Evolutionary conservation across 352 stramenopile species (phyloP).

Genomic region (Phytophthora foliorum): DNA sequence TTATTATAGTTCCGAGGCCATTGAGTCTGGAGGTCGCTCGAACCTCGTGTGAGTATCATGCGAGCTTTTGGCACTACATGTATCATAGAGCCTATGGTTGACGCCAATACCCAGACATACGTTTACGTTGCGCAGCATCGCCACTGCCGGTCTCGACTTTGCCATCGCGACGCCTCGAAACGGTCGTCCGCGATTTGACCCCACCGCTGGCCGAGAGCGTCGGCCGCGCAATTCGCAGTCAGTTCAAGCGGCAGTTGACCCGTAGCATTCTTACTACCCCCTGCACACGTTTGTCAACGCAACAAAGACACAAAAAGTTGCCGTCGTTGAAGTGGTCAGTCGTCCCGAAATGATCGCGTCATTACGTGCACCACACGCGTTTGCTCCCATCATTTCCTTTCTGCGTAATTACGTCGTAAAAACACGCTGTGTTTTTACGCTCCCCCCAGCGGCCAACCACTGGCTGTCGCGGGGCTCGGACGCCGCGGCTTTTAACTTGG

Average conservation of each 20-base stretch:
- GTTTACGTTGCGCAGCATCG: constrained; percentile 18
- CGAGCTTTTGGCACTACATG: too few relatives aligned
- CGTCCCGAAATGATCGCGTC: background rate
- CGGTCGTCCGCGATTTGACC: constrained; percentile 22
- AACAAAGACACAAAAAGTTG: background rate
- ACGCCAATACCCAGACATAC: constrained; percentile 2
- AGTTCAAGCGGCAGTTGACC: too few relatives aligned
- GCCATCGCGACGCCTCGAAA: constrained; percentile 30
- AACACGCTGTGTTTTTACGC: constrained; percentile 20
- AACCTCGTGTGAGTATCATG: background rate
- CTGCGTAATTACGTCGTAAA: constrained; percentile 34
- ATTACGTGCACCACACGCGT: background rate
- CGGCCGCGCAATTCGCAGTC: too few relatives aligned
- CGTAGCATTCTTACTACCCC: too few relatives aligned
- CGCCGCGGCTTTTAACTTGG: constrained; percentile 38
- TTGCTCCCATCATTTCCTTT: background rate
- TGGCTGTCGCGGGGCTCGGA: constrained; percentile 42
- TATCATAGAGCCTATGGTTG: too few relatives aligned
- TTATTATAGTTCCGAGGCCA: background rate
- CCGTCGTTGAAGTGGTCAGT: background rate
- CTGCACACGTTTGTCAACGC: too few relatives aligned
- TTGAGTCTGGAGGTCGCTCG: background rate
- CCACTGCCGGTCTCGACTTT: constrained; percentile 11
- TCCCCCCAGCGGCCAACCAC: constrained; percentile 31
- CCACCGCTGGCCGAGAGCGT: too few relatives aligned